These are phyloP conservation scores for Mentha longifolia DNA, from an alignment of 257 asterid species.

Conservation along the genomic window DNA sequence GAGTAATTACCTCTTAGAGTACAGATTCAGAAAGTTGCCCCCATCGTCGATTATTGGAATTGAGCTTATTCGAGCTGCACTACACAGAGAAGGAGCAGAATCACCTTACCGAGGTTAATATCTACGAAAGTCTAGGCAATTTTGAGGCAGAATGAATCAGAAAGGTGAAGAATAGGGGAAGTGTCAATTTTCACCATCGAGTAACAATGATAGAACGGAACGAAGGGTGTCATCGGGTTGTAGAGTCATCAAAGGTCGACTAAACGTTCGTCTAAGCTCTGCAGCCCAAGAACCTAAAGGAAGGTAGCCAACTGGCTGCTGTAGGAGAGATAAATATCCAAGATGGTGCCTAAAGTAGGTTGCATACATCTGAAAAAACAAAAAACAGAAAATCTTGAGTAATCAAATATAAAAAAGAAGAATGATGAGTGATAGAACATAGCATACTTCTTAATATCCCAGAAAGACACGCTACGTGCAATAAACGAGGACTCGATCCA, in stretches of 20 bases:
- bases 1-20: slow-evolving; percentile 59
- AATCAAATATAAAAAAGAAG: not conserved
- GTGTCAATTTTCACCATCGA: slow-evolving; percentile 54
- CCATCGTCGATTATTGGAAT: slow-evolving; percentile 59
- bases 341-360: slow-evolving; percentile 54
- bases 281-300: slow-evolving; percentile 66
- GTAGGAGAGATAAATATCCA: slow-evolving; percentile 58
- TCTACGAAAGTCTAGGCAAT: too few species aligned
- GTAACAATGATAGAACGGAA: slow-evolving; percentile 58
- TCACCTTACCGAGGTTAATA: not conserved
- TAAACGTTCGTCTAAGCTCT: slow-evolving; percentile 42
- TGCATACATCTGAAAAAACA: slow-evolving; percentile 60
- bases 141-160: too few species aligned
- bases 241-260: slow-evolving; percentile 51
- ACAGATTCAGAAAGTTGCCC: slow-evolving; percentile 54
- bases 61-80: slow-evolving; percentile 68
- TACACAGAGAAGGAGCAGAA: not conserved
- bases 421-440: not conserved
- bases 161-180: not conserved
- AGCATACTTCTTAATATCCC: slow-evolving; percentile 52
- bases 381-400: not conserved
- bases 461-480: slow-evolving; percentile 61
- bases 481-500: slow-evolving; percentile 54
- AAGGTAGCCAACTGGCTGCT: slow-evolving; percentile 60
- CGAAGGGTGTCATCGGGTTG: slow-evolving; percentile 46